phyloP scores from a whole-genome alignment of 1,139 yeast genomes.

The Wickerhamomyces sp. region DNA sequence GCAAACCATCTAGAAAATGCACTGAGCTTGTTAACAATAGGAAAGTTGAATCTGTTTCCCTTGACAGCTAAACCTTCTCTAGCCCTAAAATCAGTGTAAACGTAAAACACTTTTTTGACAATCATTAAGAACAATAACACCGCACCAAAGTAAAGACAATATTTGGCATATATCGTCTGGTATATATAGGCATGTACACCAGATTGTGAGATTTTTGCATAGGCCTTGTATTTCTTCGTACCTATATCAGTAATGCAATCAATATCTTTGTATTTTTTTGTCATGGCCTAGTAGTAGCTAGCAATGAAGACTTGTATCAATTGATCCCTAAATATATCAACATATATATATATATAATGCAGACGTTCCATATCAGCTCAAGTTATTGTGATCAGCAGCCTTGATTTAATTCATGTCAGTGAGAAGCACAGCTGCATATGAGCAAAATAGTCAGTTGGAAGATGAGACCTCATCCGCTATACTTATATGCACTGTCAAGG shows the following conservation, averaged over 20 bases:
- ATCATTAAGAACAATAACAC: slow-evolving; percentile 35
- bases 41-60: slow-evolving; percentile 3
- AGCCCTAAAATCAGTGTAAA: slow-evolving; percentile 32
- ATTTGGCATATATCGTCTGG: slow-evolving; percentile 39
- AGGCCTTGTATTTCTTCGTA: neutral
- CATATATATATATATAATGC: too few species aligned
- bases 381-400: too few species aligned
- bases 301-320: neutral
- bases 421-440: too few species aligned
- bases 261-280: neutral
- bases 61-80: slow-evolving; percentile 3
- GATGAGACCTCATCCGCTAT: too few species aligned
- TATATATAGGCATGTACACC: slow-evolving; percentile 31
- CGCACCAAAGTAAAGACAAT: slow-evolving; percentile 41
- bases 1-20: slow-evolving; percentile 44
- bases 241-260: neutral
- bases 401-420: too few species aligned
- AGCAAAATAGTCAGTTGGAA: too few species aligned
- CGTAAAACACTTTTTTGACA: slow-evolving; percentile 36
- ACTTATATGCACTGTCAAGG: too few species aligned
- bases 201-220: neutral
- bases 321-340: too few species aligned
- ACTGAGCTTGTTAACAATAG: slow-evolving; percentile 19
- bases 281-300: neutral
- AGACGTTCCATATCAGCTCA: too few species aligned